Evolutionary conservation across 768 basidiomycete genomes (phyloP).

Genomic region (Phylloporus arenicola): DNA sequence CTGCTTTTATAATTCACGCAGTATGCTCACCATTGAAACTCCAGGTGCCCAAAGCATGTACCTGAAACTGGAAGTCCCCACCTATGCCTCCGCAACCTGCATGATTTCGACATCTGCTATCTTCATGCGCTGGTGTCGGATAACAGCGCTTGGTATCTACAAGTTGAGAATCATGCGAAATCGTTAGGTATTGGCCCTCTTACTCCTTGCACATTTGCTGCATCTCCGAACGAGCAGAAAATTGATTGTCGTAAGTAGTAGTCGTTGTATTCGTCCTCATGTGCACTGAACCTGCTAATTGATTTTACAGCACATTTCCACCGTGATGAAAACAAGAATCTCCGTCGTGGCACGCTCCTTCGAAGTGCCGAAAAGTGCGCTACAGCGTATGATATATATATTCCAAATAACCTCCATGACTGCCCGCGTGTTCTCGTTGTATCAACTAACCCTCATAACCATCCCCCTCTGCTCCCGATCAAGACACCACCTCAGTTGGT

Average conservation of each 20-base stretch:
- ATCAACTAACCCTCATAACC: neutral
- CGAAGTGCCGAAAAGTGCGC: neutral
- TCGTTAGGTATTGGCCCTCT: slow-evolving; percentile 18
- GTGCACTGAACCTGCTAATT: neutral
- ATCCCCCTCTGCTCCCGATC: neutral
- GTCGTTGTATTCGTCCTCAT: too few relatives aligned
- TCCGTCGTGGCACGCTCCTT: neutral
- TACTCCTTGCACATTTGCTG: slow-evolving; percentile 12
- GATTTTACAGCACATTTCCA: too few relatives aligned
- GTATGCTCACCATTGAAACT: neutral
- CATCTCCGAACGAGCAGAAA: slow-evolving; percentile 15
- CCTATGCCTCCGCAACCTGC: slow-evolving; percentile 18
- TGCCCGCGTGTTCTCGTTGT: neutral
- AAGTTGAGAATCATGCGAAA: slow-evolving; percentile 2
- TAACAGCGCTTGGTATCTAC: neutral
- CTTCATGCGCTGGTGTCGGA: slow-evolving; percentile 15
- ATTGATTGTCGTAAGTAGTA: slow-evolving; percentile 15
- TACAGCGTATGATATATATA: neutral
- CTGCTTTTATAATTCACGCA: too few relatives aligned
- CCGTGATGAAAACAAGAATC: too few relatives aligned
- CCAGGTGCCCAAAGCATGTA: neutral
- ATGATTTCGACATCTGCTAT: slow-evolving; percentile 13
- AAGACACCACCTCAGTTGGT: neutral
- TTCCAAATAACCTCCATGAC: neutral
- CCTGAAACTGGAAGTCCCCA: neutral